phyloP scores from a whole-genome alignment of 2,329 filamentous ascomycete species.

The Penicillium olsonii region DNA sequence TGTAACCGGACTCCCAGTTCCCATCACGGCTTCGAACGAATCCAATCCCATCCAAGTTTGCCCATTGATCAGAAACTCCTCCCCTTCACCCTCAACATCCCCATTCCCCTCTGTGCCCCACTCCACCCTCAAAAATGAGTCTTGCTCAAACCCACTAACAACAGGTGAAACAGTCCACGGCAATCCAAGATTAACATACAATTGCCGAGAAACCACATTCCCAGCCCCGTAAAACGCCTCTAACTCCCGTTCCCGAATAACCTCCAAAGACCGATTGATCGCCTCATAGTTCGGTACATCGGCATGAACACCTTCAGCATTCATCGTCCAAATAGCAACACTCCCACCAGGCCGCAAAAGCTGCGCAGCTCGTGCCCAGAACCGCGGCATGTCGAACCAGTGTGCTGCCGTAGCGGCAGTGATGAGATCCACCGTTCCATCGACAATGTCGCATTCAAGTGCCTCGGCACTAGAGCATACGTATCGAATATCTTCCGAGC shows the following conservation, averaged over 20 bases:
- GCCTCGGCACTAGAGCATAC: slow-evolving; percentile 48
- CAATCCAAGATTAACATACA: slow-evolving; percentile 48
- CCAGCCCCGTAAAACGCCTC: slow-evolving; percentile 43
- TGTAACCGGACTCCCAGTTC: slow-evolving; percentile 42
- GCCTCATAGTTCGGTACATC: slow-evolving; percentile 43
- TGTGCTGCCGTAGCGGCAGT: slow-evolving; percentile 55
- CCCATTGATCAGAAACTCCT: slow-evolving; percentile 29
- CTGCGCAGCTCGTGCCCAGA: slow-evolving; percentile 52
- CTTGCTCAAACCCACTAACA: slow-evolving; percentile 42
- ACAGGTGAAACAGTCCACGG: slow-evolving; percentile 51
- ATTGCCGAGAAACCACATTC: slow-evolving; percentile 42
- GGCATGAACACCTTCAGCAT: slow-evolving; percentile 23
- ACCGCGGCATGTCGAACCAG: slow-evolving; percentile 59
- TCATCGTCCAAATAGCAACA: slow-evolving; percentile 54
- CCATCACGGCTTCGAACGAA: slow-evolving; percentile 26
- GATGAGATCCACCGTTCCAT: slow-evolving; percentile 51
- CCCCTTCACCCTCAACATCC: slow-evolving; percentile 26
- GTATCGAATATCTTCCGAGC: slow-evolving; percentile 43
- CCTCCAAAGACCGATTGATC: slow-evolving; percentile 45
- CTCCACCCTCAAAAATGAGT: slow-evolving; percentile 43
- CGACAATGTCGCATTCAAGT: slow-evolving; percentile 27
- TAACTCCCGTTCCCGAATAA: slow-evolving; percentile 35
- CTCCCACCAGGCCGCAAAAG: slow-evolving; percentile 56
- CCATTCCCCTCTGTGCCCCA: slow-evolving; percentile 38
- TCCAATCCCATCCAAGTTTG: slow-evolving; percentile 22